Evolutionary conservation across 768 basidiomycete species (phyloP), one percentile per base, ranked within the genome.

Genomic region (Leccinum boreale): DNA sequence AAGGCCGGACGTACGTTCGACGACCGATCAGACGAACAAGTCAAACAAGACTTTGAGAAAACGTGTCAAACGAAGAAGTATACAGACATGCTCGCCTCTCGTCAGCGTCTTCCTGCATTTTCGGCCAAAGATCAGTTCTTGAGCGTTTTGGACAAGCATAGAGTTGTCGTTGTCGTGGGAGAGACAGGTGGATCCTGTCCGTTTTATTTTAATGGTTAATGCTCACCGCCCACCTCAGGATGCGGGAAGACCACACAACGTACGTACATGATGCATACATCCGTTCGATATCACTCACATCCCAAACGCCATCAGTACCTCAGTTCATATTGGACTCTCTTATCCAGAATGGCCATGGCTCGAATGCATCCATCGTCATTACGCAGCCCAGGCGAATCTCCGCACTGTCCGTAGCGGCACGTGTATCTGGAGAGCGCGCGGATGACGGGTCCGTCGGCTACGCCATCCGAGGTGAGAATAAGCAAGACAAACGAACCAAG

Each of bases 221-320:
- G 28, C 52, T 69, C 19, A 66, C 31, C 24, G 23, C 19, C 31
- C 28, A 33, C 21, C 39, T 58, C 66, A 81, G 90, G 94, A 50
- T 92, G 89, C 52, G 94, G 94, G 26, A 98, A 98, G 73, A 94
- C 92, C 2, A 94, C 92, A 0, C 92, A 94, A 66, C 67, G 90
- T 92, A 64, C 58, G 79, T 60, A 21, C 17, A 39, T 39, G 36
- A 51, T 31, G 17, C 23, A 5, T 46, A 28, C 31, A 15, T 50
- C 26, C 10, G 4, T 19, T 29, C 26, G 35, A 48, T 52, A 21
- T 42, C 24, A 35, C 33, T 58, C 31, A 39, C 49, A 9, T 50
- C 52, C 21, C 1, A 50, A 45, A 52, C 46, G 50, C 24, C 58
- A 44, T 60, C 21, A 87, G 88, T 95, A 7, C 94, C 95, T 14